A percentile compares a stretch with the other conserved stretches of the same genome.
Evolutionary conservation across 129 eudicot species (phyloP).

Genomic region (Artemisia tridentata): DNA sequence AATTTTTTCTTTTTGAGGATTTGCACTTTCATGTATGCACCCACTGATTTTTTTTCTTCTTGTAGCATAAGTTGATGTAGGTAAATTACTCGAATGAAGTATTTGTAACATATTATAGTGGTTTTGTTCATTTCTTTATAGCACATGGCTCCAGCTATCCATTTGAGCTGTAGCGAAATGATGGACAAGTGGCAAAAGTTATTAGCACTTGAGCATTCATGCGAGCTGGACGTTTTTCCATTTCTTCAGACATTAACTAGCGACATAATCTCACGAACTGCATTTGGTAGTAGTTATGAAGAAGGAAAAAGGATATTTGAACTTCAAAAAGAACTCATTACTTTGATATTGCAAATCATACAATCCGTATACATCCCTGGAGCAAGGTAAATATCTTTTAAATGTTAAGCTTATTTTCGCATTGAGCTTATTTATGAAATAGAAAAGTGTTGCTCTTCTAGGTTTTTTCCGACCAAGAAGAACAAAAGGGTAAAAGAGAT

Average conservation of each 20-base stretch:
- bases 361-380: slow-evolving; percentile 33
- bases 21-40: no score
- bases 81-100: not conserved
- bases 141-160: slow-evolving; percentile 33
- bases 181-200: slow-evolving; percentile 19
- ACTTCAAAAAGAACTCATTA: slow-evolving; percentile 26
- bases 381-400: slow-evolving; percentile 19
- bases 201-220: slow-evolving; percentile 15
- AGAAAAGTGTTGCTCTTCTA: not conserved
- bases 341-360: slow-evolving; percentile 13
- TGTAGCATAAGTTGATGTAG: not conserved
- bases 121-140: not conserved
- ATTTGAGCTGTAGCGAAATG: slow-evolving; percentile 35
- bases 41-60: not conserved
- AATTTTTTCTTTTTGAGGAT: no score
- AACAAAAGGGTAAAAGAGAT: slow-evolving; percentile 31
- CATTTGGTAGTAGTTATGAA: slow-evolving; percentile 33
- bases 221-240: slow-evolving; percentile 33
- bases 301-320: slow-evolving; percentile 37
- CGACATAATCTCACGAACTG: slow-evolving; percentile 34
- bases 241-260: slow-evolving; percentile 32
- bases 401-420: not conserved
- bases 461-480: slow-evolving; percentile 35
- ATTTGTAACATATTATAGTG: not conserved
- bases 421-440: slow-evolving; percentile 9